These are phyloP conservation scores for Aspergillus novofumigatus DNA, from an alignment of 2,329 filamentous ascomycete species.

Conservation along the genomic window DNA sequence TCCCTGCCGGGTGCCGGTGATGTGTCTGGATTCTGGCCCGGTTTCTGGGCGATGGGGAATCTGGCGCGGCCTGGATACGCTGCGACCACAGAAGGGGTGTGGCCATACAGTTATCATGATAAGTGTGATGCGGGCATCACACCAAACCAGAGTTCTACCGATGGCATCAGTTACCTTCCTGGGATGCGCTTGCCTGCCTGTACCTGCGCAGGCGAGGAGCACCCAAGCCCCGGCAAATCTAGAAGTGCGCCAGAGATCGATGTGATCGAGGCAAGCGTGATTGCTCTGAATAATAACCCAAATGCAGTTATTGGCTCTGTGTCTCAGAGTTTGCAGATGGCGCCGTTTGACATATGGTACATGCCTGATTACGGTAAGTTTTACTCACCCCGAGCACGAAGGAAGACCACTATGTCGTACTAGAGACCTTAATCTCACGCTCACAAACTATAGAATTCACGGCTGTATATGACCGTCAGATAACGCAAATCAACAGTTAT, in stretches of 20 bases:
- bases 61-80: constrained; percentile 65
- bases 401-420: not conserved
- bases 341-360: constrained; percentile 68
- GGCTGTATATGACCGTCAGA: constrained; percentile 58
- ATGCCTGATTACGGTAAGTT: constrained; percentile 54
- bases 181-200: constrained; percentile 68
- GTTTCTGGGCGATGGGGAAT: constrained; percentile 74
- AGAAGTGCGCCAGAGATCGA: constrained; percentile 69
- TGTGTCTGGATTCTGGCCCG: constrained; percentile 67
- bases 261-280: constrained; percentile 64
- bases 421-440: not conserved
- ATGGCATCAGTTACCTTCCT: constrained; percentile 63
- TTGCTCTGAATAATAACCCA: constrained; percentile 44
- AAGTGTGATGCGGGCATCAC: constrained; percentile 68
- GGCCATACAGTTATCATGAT: constrained; percentile 70
- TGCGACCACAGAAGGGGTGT: constrained; percentile 67
- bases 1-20: constrained; percentile 65
- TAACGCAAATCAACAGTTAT: constrained; percentile 58
- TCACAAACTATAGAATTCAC: constrained; percentile 47
- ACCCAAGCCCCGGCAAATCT: constrained; percentile 62
- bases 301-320: constrained; percentile 55
- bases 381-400: not conserved
- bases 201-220: constrained; percentile 60
- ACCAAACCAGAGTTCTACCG: constrained; percentile 64
- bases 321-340: constrained; percentile 64